Evolutionary conservation across 345 rosid species (phyloP).

Genomic region (Moringa oleifera): DNA sequence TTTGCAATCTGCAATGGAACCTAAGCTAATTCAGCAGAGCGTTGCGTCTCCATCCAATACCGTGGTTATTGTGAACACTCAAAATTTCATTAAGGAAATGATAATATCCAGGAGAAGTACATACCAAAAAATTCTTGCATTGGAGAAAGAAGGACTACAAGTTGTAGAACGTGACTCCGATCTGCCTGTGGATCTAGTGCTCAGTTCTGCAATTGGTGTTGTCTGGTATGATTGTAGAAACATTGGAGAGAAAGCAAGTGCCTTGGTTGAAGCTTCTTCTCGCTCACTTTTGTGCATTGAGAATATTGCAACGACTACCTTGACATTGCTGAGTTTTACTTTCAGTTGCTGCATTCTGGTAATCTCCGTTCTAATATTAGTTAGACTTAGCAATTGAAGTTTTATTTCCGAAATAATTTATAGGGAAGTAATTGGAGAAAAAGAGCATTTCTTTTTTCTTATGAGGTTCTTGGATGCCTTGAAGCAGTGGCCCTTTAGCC

Average conservation of each 20-base stretch:
- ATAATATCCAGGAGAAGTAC: conserved; percentile 79
- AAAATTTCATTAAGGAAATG: conserved; percentile 70
- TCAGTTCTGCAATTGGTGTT: conserved; percentile 64
- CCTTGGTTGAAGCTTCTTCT: conserved; percentile 51
- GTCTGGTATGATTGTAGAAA: conserved; percentile 75
- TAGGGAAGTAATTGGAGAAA: too few relatives aligned
- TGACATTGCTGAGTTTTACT: conserved; percentile 70
- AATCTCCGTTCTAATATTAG: conserved; percentile 24
- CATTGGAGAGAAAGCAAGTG: conserved; percentile 48
- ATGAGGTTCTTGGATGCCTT: too few relatives aligned
- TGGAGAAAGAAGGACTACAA: conserved; percentile 81
- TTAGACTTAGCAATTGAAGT: too few relatives aligned
- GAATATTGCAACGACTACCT: conserved; percentile 71
- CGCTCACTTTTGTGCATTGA: conserved; percentile 60
- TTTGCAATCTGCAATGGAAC: conserved; percentile 27
- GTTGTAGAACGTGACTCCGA: conserved; percentile 83
- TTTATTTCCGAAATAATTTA: too few relatives aligned
- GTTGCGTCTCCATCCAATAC: conserved; percentile 30
- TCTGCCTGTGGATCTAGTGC: conserved; percentile 72
- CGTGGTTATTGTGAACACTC: conserved; percentile 69
- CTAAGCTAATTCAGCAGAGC: conserved; percentile 29
- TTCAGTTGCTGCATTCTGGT: conserved; percentile 88
- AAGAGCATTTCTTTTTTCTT: too few relatives aligned
- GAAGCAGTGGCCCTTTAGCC: too few relatives aligned
- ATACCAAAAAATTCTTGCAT: conserved; percentile 70